Conservation (phyloP, 768 basidiomycete genomes). For the Pulveroboletus sp. region DNA sequence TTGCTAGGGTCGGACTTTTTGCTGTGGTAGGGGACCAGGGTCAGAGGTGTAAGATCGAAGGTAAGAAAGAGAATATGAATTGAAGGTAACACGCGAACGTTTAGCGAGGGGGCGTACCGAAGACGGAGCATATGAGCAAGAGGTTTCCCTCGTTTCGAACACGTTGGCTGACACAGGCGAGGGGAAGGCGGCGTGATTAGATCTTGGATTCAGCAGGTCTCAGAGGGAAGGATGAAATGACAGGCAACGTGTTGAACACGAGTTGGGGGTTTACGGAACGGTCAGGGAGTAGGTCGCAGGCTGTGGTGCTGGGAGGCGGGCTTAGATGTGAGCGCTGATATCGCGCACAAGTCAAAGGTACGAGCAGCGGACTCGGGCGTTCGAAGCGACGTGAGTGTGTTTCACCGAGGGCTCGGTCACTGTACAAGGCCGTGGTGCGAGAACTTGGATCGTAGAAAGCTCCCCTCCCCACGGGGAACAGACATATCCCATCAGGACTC, state of each 20-base stretch:
- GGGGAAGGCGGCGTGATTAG: conserved; percentile 30
- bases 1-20: conserved; percentile 71
- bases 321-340: not conserved
- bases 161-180: conserved; percentile 47
- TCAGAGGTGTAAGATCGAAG: conserved; percentile 20
- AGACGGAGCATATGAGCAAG: conserved; percentile 64
- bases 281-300: too few relatives aligned
- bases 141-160: conserved; percentile 56
- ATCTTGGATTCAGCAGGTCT: conserved; percentile 20
- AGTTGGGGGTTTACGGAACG: conserved; percentile 41
- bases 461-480: not conserved
- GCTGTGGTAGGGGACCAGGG: conserved; percentile 38
- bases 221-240: conserved; percentile 30
- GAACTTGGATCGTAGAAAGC: too few relatives aligned
- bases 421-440: too few relatives aligned
- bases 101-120: conserved; percentile 54
- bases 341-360: too few relatives aligned
- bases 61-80: conserved; percentile 17
- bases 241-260: conserved; percentile 76
- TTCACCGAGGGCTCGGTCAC: too few relatives aligned
- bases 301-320: too few relatives aligned
- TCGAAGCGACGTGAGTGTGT: too few relatives aligned
- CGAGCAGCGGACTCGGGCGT: too few relatives aligned
- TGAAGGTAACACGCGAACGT: conserved; percentile 24
- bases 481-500: too few relatives aligned